These are phyloP conservation scores for Teunomyces tritomae DNA, from an alignment of 805 yeast species.

Conservation along the genomic window DNA sequence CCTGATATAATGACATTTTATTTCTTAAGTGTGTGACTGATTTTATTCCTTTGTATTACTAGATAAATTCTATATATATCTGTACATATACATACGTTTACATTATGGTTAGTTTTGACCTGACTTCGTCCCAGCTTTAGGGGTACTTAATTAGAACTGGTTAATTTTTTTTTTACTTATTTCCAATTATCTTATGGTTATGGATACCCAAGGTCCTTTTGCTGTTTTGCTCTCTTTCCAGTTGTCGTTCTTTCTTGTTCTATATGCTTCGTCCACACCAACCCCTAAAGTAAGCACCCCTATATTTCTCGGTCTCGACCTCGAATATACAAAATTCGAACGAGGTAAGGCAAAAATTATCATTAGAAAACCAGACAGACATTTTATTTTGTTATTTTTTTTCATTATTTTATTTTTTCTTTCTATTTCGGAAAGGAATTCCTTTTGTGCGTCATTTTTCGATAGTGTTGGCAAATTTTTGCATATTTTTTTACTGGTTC, in stretches of 20 bases:
- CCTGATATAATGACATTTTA: constrained; percentile 1
- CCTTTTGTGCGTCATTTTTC: neutral
- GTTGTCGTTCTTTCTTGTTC: too few relatives aligned
- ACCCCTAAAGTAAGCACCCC: neutral
- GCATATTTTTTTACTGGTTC: neutral
- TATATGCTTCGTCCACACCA: too few relatives aligned
- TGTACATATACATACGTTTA: neutral
- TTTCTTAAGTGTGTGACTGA: constrained; percentile 1
- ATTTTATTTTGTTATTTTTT: neutral
- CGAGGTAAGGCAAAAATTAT: neutral
- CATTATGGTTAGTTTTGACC: neutral
- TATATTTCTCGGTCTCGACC: neutral
- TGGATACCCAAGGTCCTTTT: too few relatives aligned
- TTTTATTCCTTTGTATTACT: constrained; percentile 1
- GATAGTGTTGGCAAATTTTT: neutral
- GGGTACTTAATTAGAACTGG: neutral
- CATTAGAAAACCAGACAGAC: neutral
- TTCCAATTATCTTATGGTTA: too few relatives aligned
- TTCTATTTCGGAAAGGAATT: neutral
- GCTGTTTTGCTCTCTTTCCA: too few relatives aligned
- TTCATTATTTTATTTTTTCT: neutral
- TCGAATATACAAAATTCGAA: neutral
- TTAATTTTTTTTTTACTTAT: too few relatives aligned
- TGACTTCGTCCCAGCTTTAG: neutral
- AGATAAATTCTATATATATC: neutral